A percentile compares a stretch with the other conserved stretches of the same genome.
These are phyloP conservation scores for Podochytrium sp. DNA, from an alignment of 192 early-diverging fungal genomes.

Conservation along the genomic window DNA sequence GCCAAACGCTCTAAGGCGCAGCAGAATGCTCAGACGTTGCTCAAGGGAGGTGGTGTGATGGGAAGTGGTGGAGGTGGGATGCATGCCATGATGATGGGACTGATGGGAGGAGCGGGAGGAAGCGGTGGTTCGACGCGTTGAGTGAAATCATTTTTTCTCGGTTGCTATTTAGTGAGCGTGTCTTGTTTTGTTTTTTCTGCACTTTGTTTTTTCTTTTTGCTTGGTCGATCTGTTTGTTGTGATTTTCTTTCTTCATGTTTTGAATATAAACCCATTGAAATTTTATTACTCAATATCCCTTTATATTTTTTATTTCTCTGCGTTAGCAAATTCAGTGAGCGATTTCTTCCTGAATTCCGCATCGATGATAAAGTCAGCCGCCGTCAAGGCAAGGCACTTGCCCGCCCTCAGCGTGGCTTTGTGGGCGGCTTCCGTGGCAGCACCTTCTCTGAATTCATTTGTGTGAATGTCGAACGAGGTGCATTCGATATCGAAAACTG, in stretches of 20 bases:
- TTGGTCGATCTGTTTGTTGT: neutral
- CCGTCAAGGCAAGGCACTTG: constrained; percentile 28
- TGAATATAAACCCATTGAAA: neutral
- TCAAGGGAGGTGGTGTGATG: neutral
- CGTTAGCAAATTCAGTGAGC: neutral
- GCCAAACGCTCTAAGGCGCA: neutral
- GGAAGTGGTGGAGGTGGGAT: neutral
- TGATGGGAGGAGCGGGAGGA: neutral
- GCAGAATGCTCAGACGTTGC: neutral
- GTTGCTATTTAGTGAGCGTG: neutral
- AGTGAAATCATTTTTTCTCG: neutral
- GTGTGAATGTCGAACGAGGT: constrained; percentile 69
- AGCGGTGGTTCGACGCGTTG: neutral
- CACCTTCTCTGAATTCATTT: constrained; percentile 60
- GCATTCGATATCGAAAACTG: constrained; percentile 55
- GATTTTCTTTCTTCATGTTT: neutral
- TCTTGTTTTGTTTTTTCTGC: neutral
- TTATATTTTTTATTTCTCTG: constrained; percentile 6
- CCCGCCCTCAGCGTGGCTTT: constrained; percentile 24
- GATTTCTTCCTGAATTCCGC: constrained; percentile 9
- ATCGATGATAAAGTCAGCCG: constrained; percentile 20
- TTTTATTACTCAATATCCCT: neutral
- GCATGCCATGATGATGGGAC: neutral
- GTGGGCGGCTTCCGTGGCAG: constrained; percentile 63
- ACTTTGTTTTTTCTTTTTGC: neutral